Percentiles rank a stretch among this genome's conserved stretches.
Evolutionary conservation across 1,284 basidiomycete species (phyloP).

Genomic region (Microbotryum saponariae): DNA sequence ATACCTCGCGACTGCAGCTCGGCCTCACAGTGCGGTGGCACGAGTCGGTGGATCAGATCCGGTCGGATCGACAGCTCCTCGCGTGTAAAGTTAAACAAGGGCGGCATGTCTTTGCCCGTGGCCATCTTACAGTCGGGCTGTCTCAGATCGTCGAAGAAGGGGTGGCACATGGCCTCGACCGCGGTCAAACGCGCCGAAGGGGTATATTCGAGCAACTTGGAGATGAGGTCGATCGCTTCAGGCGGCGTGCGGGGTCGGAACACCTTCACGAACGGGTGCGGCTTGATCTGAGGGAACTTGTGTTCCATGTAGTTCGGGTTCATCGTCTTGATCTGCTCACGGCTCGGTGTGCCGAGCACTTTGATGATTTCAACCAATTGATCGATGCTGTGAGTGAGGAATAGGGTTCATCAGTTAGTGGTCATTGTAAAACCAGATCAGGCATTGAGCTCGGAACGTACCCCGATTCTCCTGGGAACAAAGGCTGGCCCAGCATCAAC

Average conservation of each 20-base stretch:
- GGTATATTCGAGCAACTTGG: constrained; percentile 93
- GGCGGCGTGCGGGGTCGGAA: constrained; percentile 95
- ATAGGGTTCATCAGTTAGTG: constrained; percentile 52
- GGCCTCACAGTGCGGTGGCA: constrained; percentile 79
- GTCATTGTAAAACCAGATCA: background rate
- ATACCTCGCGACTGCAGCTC: constrained; percentile 80
- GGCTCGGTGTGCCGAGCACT: constrained; percentile 92
- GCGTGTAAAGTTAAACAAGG: constrained; percentile 89
- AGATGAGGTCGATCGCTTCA: constrained; percentile 93
- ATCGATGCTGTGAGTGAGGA: constrained; percentile 98
- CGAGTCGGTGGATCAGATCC: constrained; percentile 82
- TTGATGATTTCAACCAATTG: constrained; percentile 99
- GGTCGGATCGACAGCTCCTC: constrained; percentile 96
- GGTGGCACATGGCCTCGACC: constrained; percentile 78
- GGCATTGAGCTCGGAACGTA: background rate
- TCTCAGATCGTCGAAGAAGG: constrained; percentile 95
- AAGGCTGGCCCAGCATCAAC: constrained; percentile 95
- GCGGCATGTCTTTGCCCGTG: constrained; percentile 90
- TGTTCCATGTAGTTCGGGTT: constrained; percentile 99
- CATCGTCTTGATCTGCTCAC: constrained; percentile 99
- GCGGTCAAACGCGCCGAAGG: constrained; percentile 85
- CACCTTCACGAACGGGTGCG: constrained; percentile 56
- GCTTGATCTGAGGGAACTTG: constrained; percentile 98
- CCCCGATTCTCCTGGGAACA: constrained; percentile 98
- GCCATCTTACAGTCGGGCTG: constrained; percentile 86